Evolutionary conservation across 1,284 basidiomycete genomes (phyloP).

Genomic region (Pseudozyma hubeiensis): DNA sequence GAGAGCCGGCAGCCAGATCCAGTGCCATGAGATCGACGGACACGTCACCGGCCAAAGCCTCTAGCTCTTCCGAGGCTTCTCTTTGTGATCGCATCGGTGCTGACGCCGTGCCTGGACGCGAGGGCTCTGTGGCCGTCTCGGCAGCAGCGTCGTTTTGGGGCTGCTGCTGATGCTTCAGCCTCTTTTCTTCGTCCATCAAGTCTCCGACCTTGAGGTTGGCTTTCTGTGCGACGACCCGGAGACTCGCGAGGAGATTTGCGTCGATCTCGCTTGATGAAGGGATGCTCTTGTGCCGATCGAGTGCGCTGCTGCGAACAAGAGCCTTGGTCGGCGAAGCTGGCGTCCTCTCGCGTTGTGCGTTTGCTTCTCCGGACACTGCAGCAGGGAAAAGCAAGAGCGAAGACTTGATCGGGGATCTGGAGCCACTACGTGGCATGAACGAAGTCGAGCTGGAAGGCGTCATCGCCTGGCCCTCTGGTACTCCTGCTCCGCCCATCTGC

Average conservation of each 20-base stretch:
- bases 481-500: background rate
- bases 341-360: background rate
- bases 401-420: conserved; percentile 40
- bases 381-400: conserved; percentile 33
- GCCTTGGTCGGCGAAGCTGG: background rate
- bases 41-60: conserved; percentile 27
- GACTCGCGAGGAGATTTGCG: conserved; percentile 31
- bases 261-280: conserved; percentile 37
- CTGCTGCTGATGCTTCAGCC: background rate
- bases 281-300: background rate
- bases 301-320: background rate
- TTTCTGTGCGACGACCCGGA: conserved; percentile 41
- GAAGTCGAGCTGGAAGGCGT: conserved; percentile 1
- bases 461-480: background rate
- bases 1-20: conserved; percentile 25
- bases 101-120: too few relatives aligned
- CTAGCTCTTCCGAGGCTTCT: conserved; percentile 31
- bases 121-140: background rate
- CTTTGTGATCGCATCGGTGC: conserved; percentile 3
- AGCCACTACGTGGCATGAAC: conserved; percentile 10
- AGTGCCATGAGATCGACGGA: conserved; percentile 42
- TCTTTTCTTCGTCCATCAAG: conserved; percentile 18
- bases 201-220: conserved; percentile 39
- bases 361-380: background rate
- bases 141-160: background rate